These are phyloP conservation scores for Fistulifera solaris DNA, from an alignment of 108 stramenopile species.

Conservation along the genomic window DNA sequence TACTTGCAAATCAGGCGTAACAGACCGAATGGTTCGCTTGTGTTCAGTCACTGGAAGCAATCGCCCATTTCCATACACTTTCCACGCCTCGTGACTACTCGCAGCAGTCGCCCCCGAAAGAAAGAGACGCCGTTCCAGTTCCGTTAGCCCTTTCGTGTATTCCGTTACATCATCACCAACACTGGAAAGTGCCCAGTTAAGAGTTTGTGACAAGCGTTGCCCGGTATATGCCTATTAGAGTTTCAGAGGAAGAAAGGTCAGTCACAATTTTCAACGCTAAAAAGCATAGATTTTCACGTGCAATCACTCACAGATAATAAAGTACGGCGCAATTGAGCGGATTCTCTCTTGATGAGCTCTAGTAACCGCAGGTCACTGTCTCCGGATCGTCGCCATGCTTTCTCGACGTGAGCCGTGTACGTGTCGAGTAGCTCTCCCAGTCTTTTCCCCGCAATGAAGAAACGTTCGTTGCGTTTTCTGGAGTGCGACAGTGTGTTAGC, in stretches of 20 bases:
- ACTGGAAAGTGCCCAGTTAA: constrained; percentile 41
- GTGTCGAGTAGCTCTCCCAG: constrained; percentile 41
- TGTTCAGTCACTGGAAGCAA: not conserved
- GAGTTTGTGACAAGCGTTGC: constrained; percentile 31
- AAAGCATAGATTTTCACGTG: no score
- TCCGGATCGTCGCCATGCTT: not conserved
- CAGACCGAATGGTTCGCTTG: not conserved
- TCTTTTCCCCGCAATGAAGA: constrained; percentile 39
- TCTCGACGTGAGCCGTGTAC: not conserved
- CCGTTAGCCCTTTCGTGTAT: constrained; percentile 28
- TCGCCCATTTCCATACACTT: constrained; percentile 24
- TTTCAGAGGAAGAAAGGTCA: no score
- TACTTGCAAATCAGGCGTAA: not conserved
- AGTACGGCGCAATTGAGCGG: not conserved
- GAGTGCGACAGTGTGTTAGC: not conserved
- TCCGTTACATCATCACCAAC: constrained; percentile 45
- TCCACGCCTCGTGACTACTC: constrained; percentile 33
- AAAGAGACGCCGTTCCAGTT: constrained; percentile 42
- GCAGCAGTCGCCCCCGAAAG: constrained; percentile 23
- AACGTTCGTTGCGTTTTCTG: constrained; percentile 60
- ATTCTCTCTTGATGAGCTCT: not conserved
- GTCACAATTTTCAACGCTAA: no score
- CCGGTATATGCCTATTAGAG: constrained; percentile 28
- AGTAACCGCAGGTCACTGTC: no score
- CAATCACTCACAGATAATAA: not conserved